Base-by-base conservation (phyloP, 1,284 basidiomycete species). In the Tetrapyrgos nigripes region DNA sequence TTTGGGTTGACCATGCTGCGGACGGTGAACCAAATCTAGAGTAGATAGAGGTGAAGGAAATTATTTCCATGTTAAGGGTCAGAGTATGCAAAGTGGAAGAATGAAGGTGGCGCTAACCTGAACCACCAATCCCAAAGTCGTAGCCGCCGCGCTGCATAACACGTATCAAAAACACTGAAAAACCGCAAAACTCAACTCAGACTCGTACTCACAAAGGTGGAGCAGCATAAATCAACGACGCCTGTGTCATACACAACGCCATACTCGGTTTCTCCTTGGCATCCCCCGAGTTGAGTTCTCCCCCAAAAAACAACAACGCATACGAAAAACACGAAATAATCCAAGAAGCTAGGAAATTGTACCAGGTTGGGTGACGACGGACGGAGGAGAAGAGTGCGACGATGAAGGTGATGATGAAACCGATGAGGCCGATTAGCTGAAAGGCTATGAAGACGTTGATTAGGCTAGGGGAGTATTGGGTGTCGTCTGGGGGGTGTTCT, bases 281-380 rank as follows among this genome's bases (percentile, higher is more conserved):
- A n/a, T n/a, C n/a, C n/a, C n/a, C n/a, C n/a, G n/a, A n/a, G n/a
- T 62, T 35, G 50, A 64, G 59, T 37, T 66, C 63, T 2, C 69
- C 69, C 23, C 60, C 57, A 35, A 71, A 62, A 23, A 65, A 69
- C 62, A 73, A 61, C 14, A 76, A 58, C 23, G 68, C 68, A 60
- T 74, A 77, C n/a, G 74, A 72, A 28, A 75, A 54, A 47, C 67
- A 68, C 46, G 70, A 75, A 11, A 77, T 64, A 43, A 75, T 66
- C 75, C 75, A 77, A 11, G 72, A 67, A 14, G 68, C 57, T 53
- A 71, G 72, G 64, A 77, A 77, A 59, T 67, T 73, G 54, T 73
- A 68, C 70, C 73, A 77, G 1, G 74, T 74, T 17, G 70, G 62
- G 62, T 73, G 72, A 49, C 74, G 65, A 50, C 68, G 66, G 52